These are phyloP conservation scores for Vigna trinervia DNA, from an alignment of 306 rosid genomes.

Conservation along the genomic window DNA sequence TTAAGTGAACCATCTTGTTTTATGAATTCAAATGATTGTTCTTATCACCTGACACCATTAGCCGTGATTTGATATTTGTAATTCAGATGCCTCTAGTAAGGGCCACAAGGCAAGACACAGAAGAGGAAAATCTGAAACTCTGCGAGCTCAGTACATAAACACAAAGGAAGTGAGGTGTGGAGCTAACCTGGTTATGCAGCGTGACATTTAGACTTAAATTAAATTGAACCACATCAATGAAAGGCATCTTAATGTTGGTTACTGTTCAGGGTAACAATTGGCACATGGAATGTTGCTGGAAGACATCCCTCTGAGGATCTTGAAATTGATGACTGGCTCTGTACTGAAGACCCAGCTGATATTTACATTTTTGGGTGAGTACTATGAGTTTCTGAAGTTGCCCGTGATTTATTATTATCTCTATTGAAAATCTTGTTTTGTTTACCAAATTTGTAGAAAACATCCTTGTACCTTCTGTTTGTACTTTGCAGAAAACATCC, in stretches of 20 bases:
- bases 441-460: neutral
- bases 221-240: constrained; percentile 39
- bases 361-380: constrained; percentile 90
- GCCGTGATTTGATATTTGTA: constrained; percentile 43
- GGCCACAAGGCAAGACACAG: constrained; percentile 61
- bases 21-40: constrained; percentile 20
- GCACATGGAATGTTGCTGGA: constrained; percentile 97
- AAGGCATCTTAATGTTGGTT: constrained; percentile 44
- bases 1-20: constrained; percentile 26
- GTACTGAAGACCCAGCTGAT: constrained; percentile 74
- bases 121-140: constrained; percentile 96
- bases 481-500: too few relatives aligned
- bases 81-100: constrained; percentile 59
- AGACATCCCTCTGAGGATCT: constrained; percentile 73
- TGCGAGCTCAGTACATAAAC: constrained; percentile 93
- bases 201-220: constrained; percentile 21
- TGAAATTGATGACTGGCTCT: constrained; percentile 88
- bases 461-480: neutral
- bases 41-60: constrained; percentile 28
- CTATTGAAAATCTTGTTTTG: constrained; percentile 17
- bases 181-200: constrained; percentile 34
- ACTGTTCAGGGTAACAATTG: constrained; percentile 74
- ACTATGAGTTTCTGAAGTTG: constrained; percentile 34
- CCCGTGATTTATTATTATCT: neutral
- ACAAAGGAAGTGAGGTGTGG: constrained; percentile 88